phyloP scores from a whole-genome alignment of 2,329 filamentous ascomycete genomes.

The Aureobasidium sp. region DNA sequence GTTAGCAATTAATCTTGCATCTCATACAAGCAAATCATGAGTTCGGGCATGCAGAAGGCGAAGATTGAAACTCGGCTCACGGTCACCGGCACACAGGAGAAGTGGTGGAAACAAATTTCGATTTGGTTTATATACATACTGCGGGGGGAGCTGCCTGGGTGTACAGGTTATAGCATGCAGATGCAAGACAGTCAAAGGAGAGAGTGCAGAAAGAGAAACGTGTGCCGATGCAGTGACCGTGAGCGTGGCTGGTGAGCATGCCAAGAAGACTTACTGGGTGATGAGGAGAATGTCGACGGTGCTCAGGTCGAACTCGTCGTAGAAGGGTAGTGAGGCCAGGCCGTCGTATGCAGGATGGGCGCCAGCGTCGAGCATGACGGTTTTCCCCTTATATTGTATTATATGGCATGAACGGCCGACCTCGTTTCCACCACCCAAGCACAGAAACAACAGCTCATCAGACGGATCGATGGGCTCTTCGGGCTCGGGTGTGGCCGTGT shows the following conservation, averaged over 20 bases:
- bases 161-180: constrained; percentile 1
- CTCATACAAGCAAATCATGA: background rate
- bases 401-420: constrained; percentile 97
- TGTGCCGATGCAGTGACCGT: constrained; percentile 14
- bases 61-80: background rate
- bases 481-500: constrained; percentile 56
- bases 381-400: constrained; percentile 98
- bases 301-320: constrained; percentile 96
- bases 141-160: background rate
- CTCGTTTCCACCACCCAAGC: constrained; percentile 91
- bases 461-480: constrained; percentile 89
- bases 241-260: background rate
- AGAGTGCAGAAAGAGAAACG: background rate
- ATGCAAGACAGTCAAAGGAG: background rate
- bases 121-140: constrained; percentile 30
- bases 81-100: constrained; percentile 16
- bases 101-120: constrained; percentile 20
- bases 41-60: background rate
- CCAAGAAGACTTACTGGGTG: constrained; percentile 79
- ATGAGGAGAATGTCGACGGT: constrained; percentile 95
- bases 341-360: constrained; percentile 96
- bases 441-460: constrained; percentile 91
- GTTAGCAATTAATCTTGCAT: background rate
- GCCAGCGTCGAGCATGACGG: constrained; percentile 97
- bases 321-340: constrained; percentile 87